A percentile compares a stretch with the other conserved stretches of the same genome.
phyloP scores from a whole-genome alignment of 2,329 filamentous ascomycete species.

The Diaporthe humulicola region DNA sequence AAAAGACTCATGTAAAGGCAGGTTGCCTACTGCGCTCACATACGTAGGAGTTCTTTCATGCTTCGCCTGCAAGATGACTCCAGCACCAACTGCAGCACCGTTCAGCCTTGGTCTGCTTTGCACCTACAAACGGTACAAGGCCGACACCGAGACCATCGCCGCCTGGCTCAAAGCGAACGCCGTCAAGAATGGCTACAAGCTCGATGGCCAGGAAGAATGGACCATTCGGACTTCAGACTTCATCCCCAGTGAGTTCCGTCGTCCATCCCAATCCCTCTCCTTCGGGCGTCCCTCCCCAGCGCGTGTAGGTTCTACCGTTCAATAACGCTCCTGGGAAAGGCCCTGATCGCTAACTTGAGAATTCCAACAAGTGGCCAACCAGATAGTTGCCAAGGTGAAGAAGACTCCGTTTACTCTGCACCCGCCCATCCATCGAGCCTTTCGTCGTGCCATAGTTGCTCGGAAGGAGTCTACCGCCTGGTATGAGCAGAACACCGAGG shows the following conservation, averaged over 20 bases:
- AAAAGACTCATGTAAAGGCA: too few species aligned
- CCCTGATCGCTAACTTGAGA: background rate
- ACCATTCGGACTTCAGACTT: constrained; percentile 21
- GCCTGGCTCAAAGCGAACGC: constrained; percentile 17
- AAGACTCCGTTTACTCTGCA: background rate
- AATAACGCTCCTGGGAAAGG: accelerated
- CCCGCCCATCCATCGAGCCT: background rate
- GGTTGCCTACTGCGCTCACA: background rate
- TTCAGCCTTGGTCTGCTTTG: constrained; percentile 2
- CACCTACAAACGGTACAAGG: constrained; percentile 26
- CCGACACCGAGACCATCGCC: constrained; percentile 26
- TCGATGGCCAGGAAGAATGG: background rate
- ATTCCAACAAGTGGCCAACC: background rate
- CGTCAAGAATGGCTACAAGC: constrained; percentile 25
- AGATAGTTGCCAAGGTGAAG: constrained; percentile 6
- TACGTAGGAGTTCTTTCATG: background rate
- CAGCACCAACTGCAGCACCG: background rate
- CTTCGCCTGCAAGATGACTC: background rate
- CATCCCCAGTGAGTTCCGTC: constrained; percentile 1
- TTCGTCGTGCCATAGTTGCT: constrained; percentile 28
- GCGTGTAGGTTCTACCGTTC: background rate
- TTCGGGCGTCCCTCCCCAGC: background rate
- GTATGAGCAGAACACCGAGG: constrained; percentile 20
- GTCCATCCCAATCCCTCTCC: background rate
- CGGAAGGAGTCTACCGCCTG: constrained; percentile 9